Conservation (phyloP, 2,329 filamentous ascomycete genomes). For the Colletotrichum sp. region DNA sequence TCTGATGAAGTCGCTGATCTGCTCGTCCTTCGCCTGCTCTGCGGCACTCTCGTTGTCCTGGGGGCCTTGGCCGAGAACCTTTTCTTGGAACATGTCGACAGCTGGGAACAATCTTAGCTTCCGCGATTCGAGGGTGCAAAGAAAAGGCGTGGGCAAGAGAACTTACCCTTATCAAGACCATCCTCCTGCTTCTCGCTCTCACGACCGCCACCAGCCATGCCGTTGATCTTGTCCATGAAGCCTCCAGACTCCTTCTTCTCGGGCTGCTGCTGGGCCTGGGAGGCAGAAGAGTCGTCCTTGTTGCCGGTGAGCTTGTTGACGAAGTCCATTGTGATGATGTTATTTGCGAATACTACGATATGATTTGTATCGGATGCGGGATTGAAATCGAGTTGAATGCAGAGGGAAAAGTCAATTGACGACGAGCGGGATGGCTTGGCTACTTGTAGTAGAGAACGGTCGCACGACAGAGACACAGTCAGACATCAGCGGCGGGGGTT, state of each 20-base stretch:
- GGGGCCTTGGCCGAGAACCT: conserved; percentile 70
- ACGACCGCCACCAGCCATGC: conserved; percentile 72
- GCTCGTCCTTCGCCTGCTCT: conserved; percentile 85
- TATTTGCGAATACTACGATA: neutral
- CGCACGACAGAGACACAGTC: neutral
- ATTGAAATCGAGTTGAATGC: neutral
- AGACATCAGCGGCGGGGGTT: conserved; percentile 16
- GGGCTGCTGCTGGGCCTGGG: conserved; percentile 32
- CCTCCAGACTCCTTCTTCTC: conserved; percentile 51
- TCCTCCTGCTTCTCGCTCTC: conserved; percentile 85
- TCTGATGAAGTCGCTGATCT: conserved; percentile 77
- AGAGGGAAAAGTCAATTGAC: neutral
- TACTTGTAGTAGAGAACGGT: conserved; percentile 13
- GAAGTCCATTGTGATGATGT: conserved; percentile 54
- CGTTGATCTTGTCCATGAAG: conserved; percentile 74
- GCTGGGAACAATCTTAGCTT: conserved; percentile 49
- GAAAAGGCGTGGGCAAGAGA: neutral
- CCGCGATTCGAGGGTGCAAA: neutral
- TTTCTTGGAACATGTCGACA: conserved; percentile 80
- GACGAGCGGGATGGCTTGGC: conserved; percentile 8
- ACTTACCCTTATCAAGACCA: conserved; percentile 76
- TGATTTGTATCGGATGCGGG: neutral
- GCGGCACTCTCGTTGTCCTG: conserved; percentile 76
- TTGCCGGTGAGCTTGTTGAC: conserved; percentile 56
- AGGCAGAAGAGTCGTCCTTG: conserved; percentile 25